Evolutionary conservation across 257 asterid genomes (phyloP).

Genomic region (Craterostigma plantagineum): DNA sequence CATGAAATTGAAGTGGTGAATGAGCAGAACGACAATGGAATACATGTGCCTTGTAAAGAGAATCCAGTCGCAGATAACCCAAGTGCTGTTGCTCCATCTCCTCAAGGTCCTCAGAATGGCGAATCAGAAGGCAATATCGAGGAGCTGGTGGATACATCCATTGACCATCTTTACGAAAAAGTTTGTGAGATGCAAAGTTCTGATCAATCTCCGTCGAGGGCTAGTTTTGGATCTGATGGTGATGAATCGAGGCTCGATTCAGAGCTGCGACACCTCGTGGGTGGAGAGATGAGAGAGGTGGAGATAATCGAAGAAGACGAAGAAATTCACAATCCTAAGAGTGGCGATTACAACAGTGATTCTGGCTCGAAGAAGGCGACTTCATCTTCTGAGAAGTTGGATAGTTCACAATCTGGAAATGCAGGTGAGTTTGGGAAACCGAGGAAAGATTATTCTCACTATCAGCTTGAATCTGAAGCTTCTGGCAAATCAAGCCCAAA

Average conservation of each 20-base stretch:
- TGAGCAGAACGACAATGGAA: slow-evolving; percentile 27
- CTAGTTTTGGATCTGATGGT: slow-evolving; percentile 85
- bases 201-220: slow-evolving; percentile 83
- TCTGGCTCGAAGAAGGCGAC: slow-evolving; percentile 30
- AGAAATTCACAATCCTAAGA: slow-evolving; percentile 33
- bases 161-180: slow-evolving; percentile 74
- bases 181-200: slow-evolving; percentile 97
- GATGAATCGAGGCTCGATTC: slow-evolving; percentile 85
- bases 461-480: slow-evolving; percentile 26
- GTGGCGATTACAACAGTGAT: no score
- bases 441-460: slow-evolving; percentile 22
- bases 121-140: slow-evolving; percentile 14
- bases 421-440: no score
- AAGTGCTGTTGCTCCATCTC: slow-evolving; percentile 11
- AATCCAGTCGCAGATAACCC: slow-evolving; percentile 14
- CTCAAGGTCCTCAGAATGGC: slow-evolving; percentile 23
- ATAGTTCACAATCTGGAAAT: slow-evolving; percentile 22
- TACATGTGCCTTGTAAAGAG: slow-evolving; percentile 19
- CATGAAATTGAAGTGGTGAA: slow-evolving; percentile 27
- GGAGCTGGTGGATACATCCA: slow-evolving; percentile 48
- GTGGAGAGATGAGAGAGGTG: slow-evolving; percentile 75
- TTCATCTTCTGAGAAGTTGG: slow-evolving; percentile 16
- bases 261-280: slow-evolving; percentile 72
- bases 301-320: slow-evolving; percentile 73
- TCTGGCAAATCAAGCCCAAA: slow-evolving; percentile 36